Evolutionary conservation across 495 filamentous ascomycete species (phyloP), one percentile per base, ranked within the genome.

Genomic region (Schizothecium vesticola): DNA sequence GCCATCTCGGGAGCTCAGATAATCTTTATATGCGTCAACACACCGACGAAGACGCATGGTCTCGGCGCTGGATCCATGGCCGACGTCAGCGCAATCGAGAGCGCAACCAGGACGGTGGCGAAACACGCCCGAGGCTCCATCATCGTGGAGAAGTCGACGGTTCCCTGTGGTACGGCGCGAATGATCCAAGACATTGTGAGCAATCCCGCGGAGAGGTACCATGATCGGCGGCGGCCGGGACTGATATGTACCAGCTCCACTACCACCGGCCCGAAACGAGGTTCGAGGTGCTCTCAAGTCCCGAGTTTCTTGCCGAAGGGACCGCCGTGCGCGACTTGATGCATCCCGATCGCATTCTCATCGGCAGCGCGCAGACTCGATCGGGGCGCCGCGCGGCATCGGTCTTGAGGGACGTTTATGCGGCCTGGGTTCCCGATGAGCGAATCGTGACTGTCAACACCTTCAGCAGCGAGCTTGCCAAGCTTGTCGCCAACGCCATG

Each of bases 121-220:
- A 78, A 83, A 60, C 79, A 89, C 63, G 88, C 92, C 11, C 86
- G 82, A 59, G 89, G 89, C 23, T 87, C 89, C 56, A 91, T 94
- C 66, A 82, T 96, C 22, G 92, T 94, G 1, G 92, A 94, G 79
- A 94, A 94, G 78, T 89, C 86, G 58, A 96, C 92, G 0, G 92
- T 96, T 28, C 92, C 92, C 6, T 92, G 89, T 71, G 82, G 89
- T 22, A 96, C 92, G 6, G 89, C 92, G 0, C 83, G 92, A 51
- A 83, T 87, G 29, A 85, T 96, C 23, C 83, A 86, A 61, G 84
- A 89, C 62, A 91, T 88, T 66, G 87, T 89, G 73, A 82, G 84
- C 73, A 24, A 28, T 51, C 19, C 13, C 0, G 9, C 9, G 21
- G 0, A 3, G 22, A 23, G 9, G 9, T 3, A 12, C 3, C 21